A percentile compares a stretch with the other conserved stretches of the same genome.
These are phyloP conservation scores for Dillenia suffruticosa DNA, from an alignment of 164 flowering plant genomes.

Conservation along the genomic window DNA sequence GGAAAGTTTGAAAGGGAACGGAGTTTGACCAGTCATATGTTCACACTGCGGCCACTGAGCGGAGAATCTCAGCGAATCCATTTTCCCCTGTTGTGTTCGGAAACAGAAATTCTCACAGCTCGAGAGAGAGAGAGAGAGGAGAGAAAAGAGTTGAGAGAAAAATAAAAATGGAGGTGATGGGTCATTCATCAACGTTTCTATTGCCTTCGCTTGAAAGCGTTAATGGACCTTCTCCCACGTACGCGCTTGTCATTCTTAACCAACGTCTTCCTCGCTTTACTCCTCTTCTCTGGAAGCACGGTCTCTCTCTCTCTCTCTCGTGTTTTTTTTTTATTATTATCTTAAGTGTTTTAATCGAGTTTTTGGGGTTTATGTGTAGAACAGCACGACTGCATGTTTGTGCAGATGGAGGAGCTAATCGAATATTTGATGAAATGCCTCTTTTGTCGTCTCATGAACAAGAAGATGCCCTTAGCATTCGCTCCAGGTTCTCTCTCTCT, in stretches of 20 bases:
- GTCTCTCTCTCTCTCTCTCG: conserved; percentile 26
- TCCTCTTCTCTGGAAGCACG: conserved; percentile 83
- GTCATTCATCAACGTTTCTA: conserved; percentile 68
- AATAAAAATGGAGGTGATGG: conserved; percentile 46
- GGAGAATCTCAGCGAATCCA: neutral
- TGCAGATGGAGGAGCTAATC: conserved; percentile 97
- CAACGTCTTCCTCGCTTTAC: conserved; percentile 78
- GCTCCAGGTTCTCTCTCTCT: conserved; percentile 43
- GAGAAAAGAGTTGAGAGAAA: neutral
- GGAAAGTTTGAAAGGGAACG: no score
- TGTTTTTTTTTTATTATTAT: neutral
- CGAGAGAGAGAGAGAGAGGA: neutral
- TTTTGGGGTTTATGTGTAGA: conserved; percentile 32
- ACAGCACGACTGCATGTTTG: conserved; percentile 80
- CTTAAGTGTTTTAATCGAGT: neutral
- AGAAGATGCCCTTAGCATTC: conserved; percentile 44
- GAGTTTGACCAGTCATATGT: no score
- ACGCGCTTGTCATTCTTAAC: conserved; percentile 86
- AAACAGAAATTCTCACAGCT: neutral
- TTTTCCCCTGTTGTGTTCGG: neutral
- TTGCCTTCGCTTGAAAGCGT: conserved; percentile 46
- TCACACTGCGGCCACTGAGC: no score
- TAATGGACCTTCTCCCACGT: conserved; percentile 26
- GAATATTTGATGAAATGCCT: conserved; percentile 82
- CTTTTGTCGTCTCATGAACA: conserved; percentile 43